phyloP scores from a whole-genome alignment of 352 stramenopile genomes.

The Halophytophthora polymorphica region DNA sequence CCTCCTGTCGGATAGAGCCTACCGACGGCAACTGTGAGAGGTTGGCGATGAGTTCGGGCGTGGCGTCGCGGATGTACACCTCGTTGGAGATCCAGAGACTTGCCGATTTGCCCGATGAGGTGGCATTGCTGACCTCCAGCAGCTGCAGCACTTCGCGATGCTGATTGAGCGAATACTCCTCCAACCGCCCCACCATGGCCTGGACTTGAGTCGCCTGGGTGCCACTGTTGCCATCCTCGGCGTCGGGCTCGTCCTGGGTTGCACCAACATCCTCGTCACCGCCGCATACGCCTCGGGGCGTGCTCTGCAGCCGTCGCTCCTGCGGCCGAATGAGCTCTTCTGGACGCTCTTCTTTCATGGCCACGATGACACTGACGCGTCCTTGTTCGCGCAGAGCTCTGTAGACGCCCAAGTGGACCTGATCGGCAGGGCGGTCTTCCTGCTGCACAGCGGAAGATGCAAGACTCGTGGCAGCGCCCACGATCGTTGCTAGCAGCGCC shows the following conservation, averaged over 20 bases:
- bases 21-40: conserved; percentile 28
- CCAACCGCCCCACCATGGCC: conserved; percentile 25
- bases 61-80: conserved; percentile 31
- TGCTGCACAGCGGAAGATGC: too few relatives aligned
- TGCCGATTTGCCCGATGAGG: neutral
- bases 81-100: conserved; percentile 61
- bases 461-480: too few relatives aligned
- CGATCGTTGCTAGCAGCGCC: too few relatives aligned
- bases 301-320: neutral
- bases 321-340: conserved; percentile 5
- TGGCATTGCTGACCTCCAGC: conserved; percentile 10
- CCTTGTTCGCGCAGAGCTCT: conserved; percentile 14
- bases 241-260: conserved; percentile 8
- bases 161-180: conserved; percentile 22
- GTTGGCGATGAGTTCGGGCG: conserved; percentile 29
- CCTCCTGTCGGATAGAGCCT: conserved; percentile 25
- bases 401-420: conserved; percentile 14
- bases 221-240: too few relatives aligned
- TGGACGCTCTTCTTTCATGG: conserved; percentile 20
- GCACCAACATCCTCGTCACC: conserved; percentile 3
- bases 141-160: conserved; percentile 28
- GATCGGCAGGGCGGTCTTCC: too few relatives aligned
- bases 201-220: conserved; percentile 11
- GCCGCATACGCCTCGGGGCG: neutral
- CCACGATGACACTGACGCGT: conserved; percentile 31